Base-by-base conservation (phyloP, 352 stramenopile genomes). In the Pythium brachiatum region DNA sequence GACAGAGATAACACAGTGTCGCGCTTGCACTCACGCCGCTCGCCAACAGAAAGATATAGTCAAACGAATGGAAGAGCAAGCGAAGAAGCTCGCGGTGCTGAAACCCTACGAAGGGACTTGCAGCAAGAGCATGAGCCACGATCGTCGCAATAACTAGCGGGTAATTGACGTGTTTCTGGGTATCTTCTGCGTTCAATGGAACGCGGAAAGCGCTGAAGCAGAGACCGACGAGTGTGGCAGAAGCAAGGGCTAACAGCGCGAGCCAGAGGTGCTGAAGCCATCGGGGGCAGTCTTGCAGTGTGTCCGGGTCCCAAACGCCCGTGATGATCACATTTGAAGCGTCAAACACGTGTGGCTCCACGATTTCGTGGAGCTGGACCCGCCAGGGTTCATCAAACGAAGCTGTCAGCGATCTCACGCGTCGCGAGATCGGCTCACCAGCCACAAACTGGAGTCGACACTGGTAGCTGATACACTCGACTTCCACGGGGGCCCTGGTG, bases 351-450 rank as follows among this genome's bases (percentile, higher is more conserved):
- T 51, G 43, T 12, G 20, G 43, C 13, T 27, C 20, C 15, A 51
- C 43, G 21, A 51, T 51, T 11, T 23, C 53, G 53, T 34, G 53
- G 25, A 59, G 32, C 21, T 50, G 32, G 20, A 59, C 34, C 21
- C 38, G 34, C 32, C 25, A 34, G 16, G 31, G 27, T 12, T 56
- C 50, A 15, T 38, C 25, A 18, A 43, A 29, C 6, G 52, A 47
- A 43, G 13, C 29, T 13, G 34, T 32, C 15, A 21, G 9, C 16
- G 23, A 34, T n/a, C 20, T 21, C 2, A 25, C 15, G 21, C 34
- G 8, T 21, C 27, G 27, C 5, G 20, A n/a, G 23, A 7, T 7
- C 4, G 43, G 43, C 21, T 51, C 18, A n/a, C 23, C 21, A 29
- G 20, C 6, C 1, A 36, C 41, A 27, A 53, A 55, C 13, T 41